These are phyloP conservation scores for Dentipellis fragilis DNA, from an alignment of 768 basidiomycete species.

Conservation along the genomic window DNA sequence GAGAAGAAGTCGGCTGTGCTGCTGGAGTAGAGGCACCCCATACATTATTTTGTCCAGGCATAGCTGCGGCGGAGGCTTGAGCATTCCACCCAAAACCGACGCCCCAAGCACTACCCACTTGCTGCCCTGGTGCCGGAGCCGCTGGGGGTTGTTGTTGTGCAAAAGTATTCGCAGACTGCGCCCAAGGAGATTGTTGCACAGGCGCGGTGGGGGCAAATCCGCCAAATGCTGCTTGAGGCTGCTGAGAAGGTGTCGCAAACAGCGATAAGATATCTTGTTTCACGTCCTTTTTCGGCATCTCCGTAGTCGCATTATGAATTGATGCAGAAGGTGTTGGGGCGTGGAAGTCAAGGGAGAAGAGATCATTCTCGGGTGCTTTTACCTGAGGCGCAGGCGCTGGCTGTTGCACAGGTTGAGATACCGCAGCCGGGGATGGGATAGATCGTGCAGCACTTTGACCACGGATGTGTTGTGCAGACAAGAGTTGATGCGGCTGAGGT, in stretches of 20 bases:
- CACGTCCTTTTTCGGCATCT: slow-evolving; percentile 51
- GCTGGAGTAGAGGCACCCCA: slow-evolving; percentile 23
- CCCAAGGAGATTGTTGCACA: slow-evolving; percentile 16
- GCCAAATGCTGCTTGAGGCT: slow-evolving; percentile 9
- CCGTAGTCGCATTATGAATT: slow-evolving; percentile 17
- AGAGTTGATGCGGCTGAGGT: slow-evolving; percentile 45
- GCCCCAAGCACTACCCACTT: slow-evolving; percentile 56
- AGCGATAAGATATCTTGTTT: slow-evolving; percentile 83
- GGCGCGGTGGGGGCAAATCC: slow-evolving; percentile 13
- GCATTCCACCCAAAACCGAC: slow-evolving; percentile 53
- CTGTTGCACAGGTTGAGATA: slow-evolving; percentile 20
- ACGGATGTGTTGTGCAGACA: slow-evolving; percentile 25
- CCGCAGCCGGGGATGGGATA: neutral
- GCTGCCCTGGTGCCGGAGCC: slow-evolving; percentile 27
- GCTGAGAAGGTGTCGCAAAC: slow-evolving; percentile 43
- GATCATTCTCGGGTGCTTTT: slow-evolving; percentile 41
- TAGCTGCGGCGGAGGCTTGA: slow-evolving; percentile 17
- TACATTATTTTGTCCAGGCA: slow-evolving; percentile 20
- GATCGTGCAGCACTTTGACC: slow-evolving; percentile 1
- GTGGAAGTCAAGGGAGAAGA: slow-evolving; percentile 85
- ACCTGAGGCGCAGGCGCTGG: slow-evolving; percentile 15
- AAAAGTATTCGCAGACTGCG: slow-evolving; percentile 1
- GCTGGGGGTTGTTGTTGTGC: slow-evolving; percentile 3
- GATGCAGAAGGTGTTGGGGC: slow-evolving; percentile 34
- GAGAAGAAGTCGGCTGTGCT: slow-evolving; percentile 16